phyloP scores from a whole-genome alignment of 768 basidiomycete species.

The Pholiota microspora region DNA sequence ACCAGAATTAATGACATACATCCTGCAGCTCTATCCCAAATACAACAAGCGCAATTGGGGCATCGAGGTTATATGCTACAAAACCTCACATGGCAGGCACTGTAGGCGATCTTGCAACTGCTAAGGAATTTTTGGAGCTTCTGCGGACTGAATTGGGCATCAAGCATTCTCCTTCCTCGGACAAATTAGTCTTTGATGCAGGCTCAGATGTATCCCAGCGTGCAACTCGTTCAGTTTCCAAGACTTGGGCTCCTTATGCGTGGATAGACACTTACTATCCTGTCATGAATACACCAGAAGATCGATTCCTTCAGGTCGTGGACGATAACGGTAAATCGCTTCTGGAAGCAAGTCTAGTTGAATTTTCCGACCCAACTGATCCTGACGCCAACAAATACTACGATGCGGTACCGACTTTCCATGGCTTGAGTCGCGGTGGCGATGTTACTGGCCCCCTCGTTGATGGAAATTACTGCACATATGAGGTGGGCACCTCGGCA shows the following conservation, averaged over 20 bases:
- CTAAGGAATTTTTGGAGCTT: slow-evolving; percentile 58
- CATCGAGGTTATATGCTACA: slow-evolving; percentile 53
- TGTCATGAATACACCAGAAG: slow-evolving; percentile 73
- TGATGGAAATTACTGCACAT: slow-evolving; percentile 81
- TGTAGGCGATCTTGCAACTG: slow-evolving; percentile 51
- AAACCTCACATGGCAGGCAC: slow-evolving; percentile 72
- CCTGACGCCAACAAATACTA: slow-evolving; percentile 67
- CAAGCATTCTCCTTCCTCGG: slow-evolving; percentile 25
- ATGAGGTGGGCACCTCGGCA: slow-evolving; percentile 38
- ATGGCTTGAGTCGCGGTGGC: slow-evolving; percentile 78
- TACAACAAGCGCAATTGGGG: slow-evolving; percentile 46
- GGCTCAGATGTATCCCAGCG: slow-evolving; percentile 63
- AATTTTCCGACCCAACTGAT: slow-evolving; percentile 53
- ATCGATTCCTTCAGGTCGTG: slow-evolving; percentile 64
- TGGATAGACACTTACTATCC: slow-evolving; percentile 90
- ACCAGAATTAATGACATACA: neutral
- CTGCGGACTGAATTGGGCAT: slow-evolving; percentile 64
- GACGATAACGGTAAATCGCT: slow-evolving; percentile 47
- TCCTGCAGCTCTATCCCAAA: slow-evolving; percentile 46
- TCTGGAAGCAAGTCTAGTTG: slow-evolving; percentile 38
- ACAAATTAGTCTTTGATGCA: slow-evolving; percentile 61
- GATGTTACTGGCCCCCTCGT: slow-evolving; percentile 66
- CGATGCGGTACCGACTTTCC: slow-evolving; percentile 75
- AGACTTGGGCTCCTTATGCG: slow-evolving; percentile 44
- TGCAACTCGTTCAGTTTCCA: slow-evolving; percentile 56